A percentile compares a stretch with the other conserved stretches of the same genome.
Evolutionary conservation across 495 filamentous ascomycete genomes (phyloP).

Genomic region (Neurospora sp.): DNA sequence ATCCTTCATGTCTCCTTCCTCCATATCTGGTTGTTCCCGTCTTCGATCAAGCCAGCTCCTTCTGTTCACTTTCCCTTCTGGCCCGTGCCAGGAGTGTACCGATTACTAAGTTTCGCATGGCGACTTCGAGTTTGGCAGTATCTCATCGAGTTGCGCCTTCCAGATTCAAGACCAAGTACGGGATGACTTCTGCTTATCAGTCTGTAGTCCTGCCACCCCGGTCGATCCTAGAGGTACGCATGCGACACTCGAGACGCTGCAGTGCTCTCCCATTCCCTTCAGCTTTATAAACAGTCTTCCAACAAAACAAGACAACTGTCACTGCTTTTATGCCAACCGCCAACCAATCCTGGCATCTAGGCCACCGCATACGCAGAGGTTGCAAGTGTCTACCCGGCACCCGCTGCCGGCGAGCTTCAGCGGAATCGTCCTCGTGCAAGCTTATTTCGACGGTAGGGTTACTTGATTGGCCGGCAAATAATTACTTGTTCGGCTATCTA

Average conservation of each 20-base stretch:
- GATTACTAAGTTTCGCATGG: background rate
- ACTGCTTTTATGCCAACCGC: background rate
- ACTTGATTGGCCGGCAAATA: conserved; percentile 1
- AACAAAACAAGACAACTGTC: background rate
- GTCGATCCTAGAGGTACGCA: background rate
- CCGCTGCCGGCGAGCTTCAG: background rate
- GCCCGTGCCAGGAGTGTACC: background rate
- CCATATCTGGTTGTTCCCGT: background rate
- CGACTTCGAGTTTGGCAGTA: background rate
- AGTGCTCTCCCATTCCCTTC: background rate
- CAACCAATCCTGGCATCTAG: background rate
- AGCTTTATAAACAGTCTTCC: background rate
- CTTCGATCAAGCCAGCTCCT: background rate
- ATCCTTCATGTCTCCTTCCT: background rate
- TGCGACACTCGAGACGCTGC: background rate
- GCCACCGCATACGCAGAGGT: background rate
- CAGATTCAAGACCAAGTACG: background rate
- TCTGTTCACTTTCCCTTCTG: background rate
- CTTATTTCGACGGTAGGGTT: conserved; percentile 9
- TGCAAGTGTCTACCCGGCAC: background rate
- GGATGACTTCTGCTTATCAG: background rate
- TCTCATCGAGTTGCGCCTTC: background rate
- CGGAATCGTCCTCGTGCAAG: conserved; percentile 3
- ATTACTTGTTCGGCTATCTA: background rate
- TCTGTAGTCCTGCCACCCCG: background rate